These are phyloP conservation scores for Microbotryomycetes sp. DNA, from an alignment of 1,284 basidiomycete genomes.

Conservation along the genomic window DNA sequence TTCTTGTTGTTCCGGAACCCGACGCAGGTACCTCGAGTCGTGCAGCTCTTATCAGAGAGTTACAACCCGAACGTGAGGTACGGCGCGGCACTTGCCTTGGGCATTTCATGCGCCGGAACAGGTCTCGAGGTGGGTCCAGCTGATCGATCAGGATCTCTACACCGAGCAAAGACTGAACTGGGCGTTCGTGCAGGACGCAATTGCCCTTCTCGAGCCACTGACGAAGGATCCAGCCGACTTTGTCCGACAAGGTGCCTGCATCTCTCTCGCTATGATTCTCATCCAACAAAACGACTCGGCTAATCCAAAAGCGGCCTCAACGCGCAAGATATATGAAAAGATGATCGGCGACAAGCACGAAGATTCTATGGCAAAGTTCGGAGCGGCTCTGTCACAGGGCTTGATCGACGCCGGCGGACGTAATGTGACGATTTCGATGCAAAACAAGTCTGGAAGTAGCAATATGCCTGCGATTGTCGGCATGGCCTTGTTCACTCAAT, in stretches of 20 bases:
- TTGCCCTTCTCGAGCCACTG: constrained; percentile 92
- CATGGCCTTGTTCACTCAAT: constrained; percentile 92
- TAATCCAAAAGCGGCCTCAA: constrained; percentile 68
- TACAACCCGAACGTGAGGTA: constrained; percentile 98
- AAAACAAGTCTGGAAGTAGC: constrained; percentile 79
- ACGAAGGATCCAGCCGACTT: constrained; percentile 95
- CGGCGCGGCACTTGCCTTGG: constrained; percentile 86
- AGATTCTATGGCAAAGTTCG: constrained; percentile 94
- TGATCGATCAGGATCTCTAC: not conserved
- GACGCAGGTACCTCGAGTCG: constrained; percentile 83
- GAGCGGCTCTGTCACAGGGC: constrained; percentile 86
- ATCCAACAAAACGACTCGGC: constrained; percentile 89
- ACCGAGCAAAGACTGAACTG: too few relatives aligned
- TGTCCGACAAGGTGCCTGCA: constrained; percentile 92
- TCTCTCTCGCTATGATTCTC: constrained; percentile 88
- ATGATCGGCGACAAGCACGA: constrained; percentile 91
- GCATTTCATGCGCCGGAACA: constrained; percentile 94
- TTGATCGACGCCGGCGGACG: constrained; percentile 93
- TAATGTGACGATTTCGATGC: constrained; percentile 85
- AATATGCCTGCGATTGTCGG: constrained; percentile 91
- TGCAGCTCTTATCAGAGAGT: constrained; percentile 89
- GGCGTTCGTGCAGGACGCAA: constrained; percentile 76
- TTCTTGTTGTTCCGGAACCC: constrained; percentile 95
- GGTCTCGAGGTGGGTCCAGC: constrained; percentile 61
- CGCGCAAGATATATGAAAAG: constrained; percentile 74